Evolutionary conservation across 169 alveolate genomes (phyloP).

Genomic region (Plasmodium falciparum): DNA sequence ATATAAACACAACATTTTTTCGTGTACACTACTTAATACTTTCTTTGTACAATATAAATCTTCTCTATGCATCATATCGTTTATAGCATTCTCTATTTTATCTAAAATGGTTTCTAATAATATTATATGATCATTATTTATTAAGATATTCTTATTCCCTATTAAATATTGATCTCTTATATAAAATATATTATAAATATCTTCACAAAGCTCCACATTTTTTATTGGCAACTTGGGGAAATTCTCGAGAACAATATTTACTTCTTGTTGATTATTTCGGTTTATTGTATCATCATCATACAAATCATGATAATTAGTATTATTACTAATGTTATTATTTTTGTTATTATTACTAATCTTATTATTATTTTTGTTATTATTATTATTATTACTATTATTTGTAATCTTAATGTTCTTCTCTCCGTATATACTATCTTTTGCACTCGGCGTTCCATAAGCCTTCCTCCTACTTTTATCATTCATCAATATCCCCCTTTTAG

Average conservation of each 20-base stretch:
- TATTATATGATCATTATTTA: constrained; percentile 64
- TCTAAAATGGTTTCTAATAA: constrained; percentile 52
- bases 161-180: constrained; percentile 61
- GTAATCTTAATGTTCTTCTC: too few species aligned
- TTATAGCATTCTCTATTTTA: constrained; percentile 48
- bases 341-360: neutral
- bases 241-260: constrained; percentile 36
- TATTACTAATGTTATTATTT: too few species aligned
- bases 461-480: constrained; percentile 56
- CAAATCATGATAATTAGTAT: neutral
- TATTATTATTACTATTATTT: neutral
- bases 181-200: constrained; percentile 46
- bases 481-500: constrained; percentile 34
- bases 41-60: constrained; percentile 53
- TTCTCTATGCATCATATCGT: constrained; percentile 26
- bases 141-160: constrained; percentile 44
- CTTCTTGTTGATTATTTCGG: constrained; percentile 1
- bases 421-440: neutral
- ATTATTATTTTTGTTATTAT: neutral
- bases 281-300: neutral
- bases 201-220: constrained; percentile 68
- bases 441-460: constrained; percentile 29
- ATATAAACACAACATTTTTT: constrained; percentile 24
- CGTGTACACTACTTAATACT: constrained; percentile 58
- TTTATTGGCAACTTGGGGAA: constrained; percentile 61